Conservation (phyloP, 192 early-diverging fungal genomes). For the Coemansia sp. region DNA sequence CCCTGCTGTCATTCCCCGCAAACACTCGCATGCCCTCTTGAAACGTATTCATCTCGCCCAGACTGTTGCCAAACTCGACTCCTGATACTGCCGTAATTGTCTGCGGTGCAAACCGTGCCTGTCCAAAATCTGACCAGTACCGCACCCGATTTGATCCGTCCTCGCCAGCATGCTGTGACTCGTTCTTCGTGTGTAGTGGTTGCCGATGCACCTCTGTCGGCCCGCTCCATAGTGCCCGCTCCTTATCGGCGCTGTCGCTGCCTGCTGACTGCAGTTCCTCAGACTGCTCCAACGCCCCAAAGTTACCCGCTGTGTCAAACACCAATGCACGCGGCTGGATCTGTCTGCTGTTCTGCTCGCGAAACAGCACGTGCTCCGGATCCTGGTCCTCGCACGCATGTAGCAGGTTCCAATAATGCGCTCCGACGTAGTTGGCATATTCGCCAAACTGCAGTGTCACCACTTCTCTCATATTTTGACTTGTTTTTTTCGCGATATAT, state of each 20-base stretch:
- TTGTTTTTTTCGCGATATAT: too few species aligned
- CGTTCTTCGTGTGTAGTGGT: constrained; percentile 6
- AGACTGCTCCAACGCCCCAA: constrained; percentile 24
- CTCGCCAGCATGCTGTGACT: background rate
- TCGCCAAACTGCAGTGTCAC: constrained; percentile 93
- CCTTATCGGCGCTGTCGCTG: constrained; percentile 9
- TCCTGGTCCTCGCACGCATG: constrained; percentile 52
- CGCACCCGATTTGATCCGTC: background rate
- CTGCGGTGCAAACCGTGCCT: constrained; percentile 70
- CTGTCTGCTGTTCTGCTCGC: constrained; percentile 51
- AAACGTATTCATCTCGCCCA: constrained; percentile 58
- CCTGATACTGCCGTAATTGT: constrained; percentile 55
- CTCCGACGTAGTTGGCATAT: constrained; percentile 80
- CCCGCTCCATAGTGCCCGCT: constrained; percentile 25
- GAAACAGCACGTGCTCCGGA: constrained; percentile 52
- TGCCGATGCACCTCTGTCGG: constrained; percentile 37
- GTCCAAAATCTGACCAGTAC: constrained; percentile 81
- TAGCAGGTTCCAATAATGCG: constrained; percentile 88
- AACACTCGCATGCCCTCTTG: constrained; percentile 57
- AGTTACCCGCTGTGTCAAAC: constrained; percentile 74
- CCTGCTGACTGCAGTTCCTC: constrained; percentile 14
- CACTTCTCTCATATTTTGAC: constrained; percentile 70
- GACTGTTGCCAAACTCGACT: constrained; percentile 57
- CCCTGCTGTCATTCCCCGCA: constrained; percentile 19
- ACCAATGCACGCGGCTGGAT: constrained; percentile 77